phyloP scores from a whole-genome alignment of 2,329 filamentous ascomycete genomes.

The Alternaria longipes region DNA sequence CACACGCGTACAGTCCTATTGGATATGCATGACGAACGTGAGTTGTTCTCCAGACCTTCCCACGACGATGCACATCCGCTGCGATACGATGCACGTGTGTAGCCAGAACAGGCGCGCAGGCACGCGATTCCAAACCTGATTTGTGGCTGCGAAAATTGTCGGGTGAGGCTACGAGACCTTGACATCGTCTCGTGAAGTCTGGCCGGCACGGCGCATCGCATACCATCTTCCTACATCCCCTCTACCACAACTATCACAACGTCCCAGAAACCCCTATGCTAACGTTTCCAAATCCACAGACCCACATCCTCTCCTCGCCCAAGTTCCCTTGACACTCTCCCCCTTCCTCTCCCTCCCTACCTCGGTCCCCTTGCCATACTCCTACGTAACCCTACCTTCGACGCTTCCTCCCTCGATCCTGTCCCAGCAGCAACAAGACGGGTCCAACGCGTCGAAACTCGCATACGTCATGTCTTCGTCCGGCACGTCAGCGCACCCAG shows the following conservation, averaged over 20 bases:
- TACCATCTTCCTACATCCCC: background rate
- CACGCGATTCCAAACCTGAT: no score
- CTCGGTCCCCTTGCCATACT: slow-evolving; percentile 87
- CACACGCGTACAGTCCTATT: background rate
- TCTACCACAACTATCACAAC: background rate
- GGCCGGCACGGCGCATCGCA: background rate
- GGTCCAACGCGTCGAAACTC: slow-evolving; percentile 67
- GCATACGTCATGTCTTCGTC: slow-evolving; percentile 79
- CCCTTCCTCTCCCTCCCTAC: slow-evolving; percentile 92
- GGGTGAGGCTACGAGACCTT: no score
- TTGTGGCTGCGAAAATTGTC: background rate
- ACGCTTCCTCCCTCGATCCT: slow-evolving; percentile 2
- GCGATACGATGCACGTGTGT: background rate
- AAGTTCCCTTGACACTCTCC: slow-evolving; percentile 91
- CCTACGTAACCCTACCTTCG: slow-evolving; percentile 36
- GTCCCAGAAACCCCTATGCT: background rate
- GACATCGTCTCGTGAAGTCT: background rate
- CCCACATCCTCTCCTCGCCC: slow-evolving; percentile 86
- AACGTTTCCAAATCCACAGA: slow-evolving; percentile 40
- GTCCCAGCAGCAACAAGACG: slow-evolving; percentile 58
- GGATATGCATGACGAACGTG: slow-evolving; percentile 51
- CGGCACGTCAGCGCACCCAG: slow-evolving; percentile 78
- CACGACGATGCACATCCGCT: background rate
- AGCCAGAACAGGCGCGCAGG: background rate
- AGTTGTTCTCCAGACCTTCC: slow-evolving; percentile 22